Conservation (phyloP, 108 stramenopile genomes). For the Seminavis robusta region DNA sequence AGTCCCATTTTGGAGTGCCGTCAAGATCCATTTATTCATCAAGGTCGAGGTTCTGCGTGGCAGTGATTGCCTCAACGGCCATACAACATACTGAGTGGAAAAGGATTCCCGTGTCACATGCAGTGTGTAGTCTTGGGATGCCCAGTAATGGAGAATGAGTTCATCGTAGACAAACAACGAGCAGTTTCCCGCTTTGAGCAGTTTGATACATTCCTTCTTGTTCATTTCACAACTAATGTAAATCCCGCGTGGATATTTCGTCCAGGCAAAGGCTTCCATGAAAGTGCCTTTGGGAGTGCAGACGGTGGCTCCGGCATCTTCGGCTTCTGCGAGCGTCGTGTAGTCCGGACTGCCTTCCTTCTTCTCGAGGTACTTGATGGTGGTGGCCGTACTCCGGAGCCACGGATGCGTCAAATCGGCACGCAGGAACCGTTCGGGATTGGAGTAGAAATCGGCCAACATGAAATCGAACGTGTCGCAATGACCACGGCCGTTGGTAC, state of each 20-base stretch:
- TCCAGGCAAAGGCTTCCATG: neutral
- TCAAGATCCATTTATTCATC: slow-evolving; percentile 15
- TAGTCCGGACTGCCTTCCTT: neutral
- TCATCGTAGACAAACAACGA: neutral
- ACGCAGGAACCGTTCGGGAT: neutral
- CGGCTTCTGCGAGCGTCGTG: slow-evolving; percentile 6
- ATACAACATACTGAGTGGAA: neutral
- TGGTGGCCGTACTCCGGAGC: neutral
- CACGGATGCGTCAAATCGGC: slow-evolving; percentile 8
- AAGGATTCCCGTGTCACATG: slow-evolving; percentile 1
- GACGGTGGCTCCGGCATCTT: neutral
- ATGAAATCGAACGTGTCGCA: slow-evolving; percentile 7
- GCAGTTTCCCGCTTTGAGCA: neutral
- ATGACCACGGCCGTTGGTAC: neutral
- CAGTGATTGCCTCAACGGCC: slow-evolving; percentile 1
- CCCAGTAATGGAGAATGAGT: neutral
- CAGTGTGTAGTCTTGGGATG: neutral
- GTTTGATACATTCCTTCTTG: neutral
- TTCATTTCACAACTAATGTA: neutral
- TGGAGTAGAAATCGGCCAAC: slow-evolving; percentile 10
- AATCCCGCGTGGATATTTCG: neutral
- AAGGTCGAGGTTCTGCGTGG: neutral
- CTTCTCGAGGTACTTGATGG: slow-evolving; percentile 3
- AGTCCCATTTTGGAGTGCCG: neutral
- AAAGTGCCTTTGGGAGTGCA: neutral